These are phyloP conservation scores for Paracorniculantispora psalliotae DNA, from an alignment of 2,329 filamentous ascomycete species.

Conservation along the genomic window DNA sequence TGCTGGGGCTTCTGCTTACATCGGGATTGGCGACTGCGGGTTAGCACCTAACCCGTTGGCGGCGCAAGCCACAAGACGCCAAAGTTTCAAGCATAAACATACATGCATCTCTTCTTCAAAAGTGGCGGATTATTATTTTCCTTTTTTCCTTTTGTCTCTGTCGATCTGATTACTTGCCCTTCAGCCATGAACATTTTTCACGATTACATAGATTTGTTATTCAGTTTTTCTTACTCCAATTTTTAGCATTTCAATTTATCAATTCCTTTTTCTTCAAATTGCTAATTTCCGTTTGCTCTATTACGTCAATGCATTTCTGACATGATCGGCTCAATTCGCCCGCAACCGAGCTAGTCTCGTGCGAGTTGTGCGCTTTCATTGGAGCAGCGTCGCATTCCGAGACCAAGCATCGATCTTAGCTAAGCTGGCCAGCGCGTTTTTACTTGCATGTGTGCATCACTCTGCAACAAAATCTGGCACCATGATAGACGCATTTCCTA, in stretches of 20 bases:
- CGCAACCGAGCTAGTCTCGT: background rate
- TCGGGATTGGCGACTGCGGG: background rate
- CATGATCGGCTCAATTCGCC: background rate
- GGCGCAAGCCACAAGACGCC: background rate
- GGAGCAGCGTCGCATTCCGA: background rate
- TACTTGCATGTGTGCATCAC: background rate
- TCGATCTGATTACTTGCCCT: background rate
- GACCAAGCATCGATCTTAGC: background rate
- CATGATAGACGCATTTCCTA: background rate
- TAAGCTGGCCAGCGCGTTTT: background rate
- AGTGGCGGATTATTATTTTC: background rate
- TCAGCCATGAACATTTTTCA: constrained; percentile 1
- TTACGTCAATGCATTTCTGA: background rate
- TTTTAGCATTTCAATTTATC: background rate
- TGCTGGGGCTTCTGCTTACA: constrained; percentile 9
- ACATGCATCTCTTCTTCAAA: background rate
- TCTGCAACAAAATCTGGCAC: background rate
- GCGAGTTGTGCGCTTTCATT: background rate
- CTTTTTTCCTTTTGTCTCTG: background rate
- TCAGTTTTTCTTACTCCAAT: background rate
- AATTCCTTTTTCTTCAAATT: too few relatives aligned
- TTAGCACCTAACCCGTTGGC: background rate
- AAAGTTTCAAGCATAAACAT: background rate
- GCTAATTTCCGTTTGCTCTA: background rate
- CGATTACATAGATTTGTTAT: constrained; percentile 2